Evolutionary conservation across 2,329 filamentous ascomycete genomes (phyloP), one percentile per base, ranked within the genome.

Genomic region (Aphanoascus verrucosus): DNA sequence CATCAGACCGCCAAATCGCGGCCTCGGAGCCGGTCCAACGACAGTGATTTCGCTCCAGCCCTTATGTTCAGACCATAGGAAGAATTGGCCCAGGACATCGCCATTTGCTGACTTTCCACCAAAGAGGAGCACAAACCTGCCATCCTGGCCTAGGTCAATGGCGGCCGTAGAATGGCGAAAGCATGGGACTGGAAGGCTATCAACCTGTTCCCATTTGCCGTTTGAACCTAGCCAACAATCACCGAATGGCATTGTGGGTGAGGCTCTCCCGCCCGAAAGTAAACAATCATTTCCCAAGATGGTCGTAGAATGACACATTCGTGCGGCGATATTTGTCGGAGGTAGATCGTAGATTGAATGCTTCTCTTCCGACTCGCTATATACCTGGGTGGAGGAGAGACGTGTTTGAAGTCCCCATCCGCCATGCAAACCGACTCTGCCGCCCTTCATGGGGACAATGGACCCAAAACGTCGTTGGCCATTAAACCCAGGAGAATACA

Each of bases 291-390:
- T 67, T 34, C 74, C 70, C 4, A 94, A 65, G 47, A 81, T 74
- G 17, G 85, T 90, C 17, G 89, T 73, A 0, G 86, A 85, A 66
- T 93, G 87, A 60, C 87, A 93, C 75, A 91, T 84, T 43, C 84
- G 61, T 32, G 68, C 62, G 4, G 63, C 56, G 28, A 72, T 64
- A 31, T 67, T 61, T 43, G 61, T 54, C 19, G 68, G 63, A 37
- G 54, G 79, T 73, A 59, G 69, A 69, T 57, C 69, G 71, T 53
- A 70, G 77, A 8, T 64, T 65, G 55, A 7, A 69, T 76, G 55
- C 72, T 64, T 4, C 72, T 77, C 62, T 75, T 72, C 35, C 66
- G 68, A 58, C 74, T 72, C 38, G 69, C 65, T 45, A 73, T 74
- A 69, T 59, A 75, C 56, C 63, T 75, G 67, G 43, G 74, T 74